Percentiles rank a stretch among this genome's conserved stretches.
Evolutionary conservation across 371 early-diverging fungal species (phyloP).

Genomic region (Mortierella sp.): DNA sequence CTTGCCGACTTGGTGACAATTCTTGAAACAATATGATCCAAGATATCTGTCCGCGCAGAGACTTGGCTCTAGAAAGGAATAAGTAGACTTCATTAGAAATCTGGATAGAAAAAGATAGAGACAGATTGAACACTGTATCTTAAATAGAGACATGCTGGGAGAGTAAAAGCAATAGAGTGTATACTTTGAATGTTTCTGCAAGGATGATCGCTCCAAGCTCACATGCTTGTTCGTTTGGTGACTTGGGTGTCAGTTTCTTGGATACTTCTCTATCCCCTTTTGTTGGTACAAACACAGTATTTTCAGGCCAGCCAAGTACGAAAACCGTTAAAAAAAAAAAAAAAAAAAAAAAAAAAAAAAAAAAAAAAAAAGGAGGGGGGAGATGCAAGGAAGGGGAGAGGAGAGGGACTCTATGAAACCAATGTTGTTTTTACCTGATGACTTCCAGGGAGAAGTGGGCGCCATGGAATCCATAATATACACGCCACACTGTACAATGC

Average conservation of each 20-base stretch:
- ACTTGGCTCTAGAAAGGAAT: constrained; percentile 57
- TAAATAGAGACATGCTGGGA: background rate
- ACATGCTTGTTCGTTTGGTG: constrained; percentile 44
- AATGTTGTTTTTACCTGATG: constrained; percentile 23
- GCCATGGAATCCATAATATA: constrained; percentile 63
- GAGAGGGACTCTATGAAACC: too few relatives aligned
- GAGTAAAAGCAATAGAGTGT: background rate
- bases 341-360: background rate
- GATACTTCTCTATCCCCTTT: constrained; percentile 17
- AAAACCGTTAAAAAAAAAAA: background rate
- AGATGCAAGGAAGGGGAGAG: too few relatives aligned
- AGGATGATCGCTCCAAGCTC: constrained; percentile 60
- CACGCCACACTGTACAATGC: constrained; percentile 64
- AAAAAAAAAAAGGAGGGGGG: background rate
- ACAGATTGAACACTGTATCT: background rate
- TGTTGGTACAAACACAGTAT: background rate
- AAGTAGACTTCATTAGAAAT: background rate
- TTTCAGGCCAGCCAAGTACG: background rate
- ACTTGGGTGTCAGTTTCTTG: constrained; percentile 26
- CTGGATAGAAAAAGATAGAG: background rate
- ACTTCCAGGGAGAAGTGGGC: constrained; percentile 39
- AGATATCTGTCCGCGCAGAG: constrained; percentile 65
- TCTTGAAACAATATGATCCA: constrained; percentile 70
- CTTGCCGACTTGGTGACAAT: constrained; percentile 66
- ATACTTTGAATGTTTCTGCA: constrained; percentile 61